Evolutionary conservation across 2,329 filamentous ascomycete genomes (phyloP).

Genomic region (Neophaeococcomyces aloes): DNA sequence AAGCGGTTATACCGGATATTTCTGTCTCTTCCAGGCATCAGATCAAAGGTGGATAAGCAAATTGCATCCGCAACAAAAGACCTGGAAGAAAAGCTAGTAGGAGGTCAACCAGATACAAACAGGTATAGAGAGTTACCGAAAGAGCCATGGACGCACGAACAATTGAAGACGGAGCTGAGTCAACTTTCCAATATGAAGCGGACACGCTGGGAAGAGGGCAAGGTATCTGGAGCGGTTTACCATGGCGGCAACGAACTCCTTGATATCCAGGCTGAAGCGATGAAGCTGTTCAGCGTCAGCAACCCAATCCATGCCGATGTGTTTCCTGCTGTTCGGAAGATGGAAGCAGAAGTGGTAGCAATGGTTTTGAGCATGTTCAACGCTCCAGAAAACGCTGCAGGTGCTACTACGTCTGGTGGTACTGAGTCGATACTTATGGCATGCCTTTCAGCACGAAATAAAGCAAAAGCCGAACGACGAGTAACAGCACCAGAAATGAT

Average conservation of each 20-base stretch:
- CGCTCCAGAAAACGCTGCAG: conserved; percentile 71
- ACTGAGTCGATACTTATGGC: conserved; percentile 97
- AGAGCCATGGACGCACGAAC: conserved; percentile 71
- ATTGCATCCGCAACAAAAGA: conserved; percentile 70
- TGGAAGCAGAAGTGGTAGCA: conserved; percentile 95
- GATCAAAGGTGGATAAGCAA: conserved; percentile 73
- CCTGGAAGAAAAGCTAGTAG: conserved; percentile 73
- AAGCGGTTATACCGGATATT: conserved; percentile 75
- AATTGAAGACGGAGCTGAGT: conserved; percentile 67
- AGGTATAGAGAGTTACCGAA: conserved; percentile 68
- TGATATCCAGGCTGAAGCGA: conserved; percentile 81
- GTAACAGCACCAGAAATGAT: conserved; percentile 97
- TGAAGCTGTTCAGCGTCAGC: conserved; percentile 83
- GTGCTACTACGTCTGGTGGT: conserved; percentile 82
- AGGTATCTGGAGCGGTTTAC: conserved; percentile 89
- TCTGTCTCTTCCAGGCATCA: conserved; percentile 75
- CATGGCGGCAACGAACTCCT: conserved; percentile 78
- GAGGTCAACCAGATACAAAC: conserved; percentile 57
- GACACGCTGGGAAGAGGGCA: conserved; percentile 92
- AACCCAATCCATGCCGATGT: conserved; percentile 98
- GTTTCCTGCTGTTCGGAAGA: conserved; percentile 94
- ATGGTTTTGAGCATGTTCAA: conserved; percentile 89
- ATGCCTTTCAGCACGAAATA: conserved; percentile 78
- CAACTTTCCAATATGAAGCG: conserved; percentile 78
- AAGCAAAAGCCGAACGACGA: conserved; percentile 72